These are phyloP conservation scores for Coemansia sp. DNA, from an alignment of 192 early-diverging fungal species.

Conservation along the genomic window DNA sequence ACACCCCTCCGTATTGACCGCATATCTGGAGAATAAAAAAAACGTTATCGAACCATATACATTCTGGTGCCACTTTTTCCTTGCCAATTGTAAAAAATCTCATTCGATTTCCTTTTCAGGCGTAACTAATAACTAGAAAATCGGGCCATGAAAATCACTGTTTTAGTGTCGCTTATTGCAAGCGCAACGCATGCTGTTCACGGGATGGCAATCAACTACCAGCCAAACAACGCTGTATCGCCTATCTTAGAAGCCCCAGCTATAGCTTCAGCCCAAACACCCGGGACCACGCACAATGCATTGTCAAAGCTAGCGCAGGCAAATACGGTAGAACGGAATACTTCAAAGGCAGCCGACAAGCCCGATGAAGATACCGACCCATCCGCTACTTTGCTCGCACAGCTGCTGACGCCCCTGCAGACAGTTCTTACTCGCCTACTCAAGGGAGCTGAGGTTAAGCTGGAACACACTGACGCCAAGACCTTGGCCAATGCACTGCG, in stretches of 20 bases:
- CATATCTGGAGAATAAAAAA: not conserved
- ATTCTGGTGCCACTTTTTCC: too few species aligned
- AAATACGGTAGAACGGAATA: too few species aligned
- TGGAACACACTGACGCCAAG: conserved; percentile 15
- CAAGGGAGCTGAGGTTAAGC: conserved; percentile 2
- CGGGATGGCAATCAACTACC: conserved; percentile 15
- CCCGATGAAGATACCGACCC: not conserved
- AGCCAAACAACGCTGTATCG: conserved; percentile 28
- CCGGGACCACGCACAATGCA: not conserved
- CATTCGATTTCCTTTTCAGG: not conserved
- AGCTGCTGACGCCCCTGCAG: conserved; percentile 18
- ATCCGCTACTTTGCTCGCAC: not conserved
- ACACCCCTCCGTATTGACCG: too few species aligned
- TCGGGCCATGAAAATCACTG: conserved; percentile 6
- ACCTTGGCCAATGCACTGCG: conserved; percentile 19
- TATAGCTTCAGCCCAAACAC: not conserved
- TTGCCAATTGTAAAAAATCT: not conserved
- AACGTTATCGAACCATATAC: not conserved
- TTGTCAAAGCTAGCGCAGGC: not conserved
- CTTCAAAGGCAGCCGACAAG: not conserved
- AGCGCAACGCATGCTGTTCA: not conserved
- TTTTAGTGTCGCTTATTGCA: conserved; percentile 3
- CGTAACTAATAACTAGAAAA: not conserved
- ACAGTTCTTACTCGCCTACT: conserved; percentile 12
- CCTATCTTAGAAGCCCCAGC: not conserved